Percentiles rank a stretch among this genome's conserved stretches.
Conservation (phyloP, 2,329 filamentous ascomycete genomes). For the Emergomyces africanus region DNA sequence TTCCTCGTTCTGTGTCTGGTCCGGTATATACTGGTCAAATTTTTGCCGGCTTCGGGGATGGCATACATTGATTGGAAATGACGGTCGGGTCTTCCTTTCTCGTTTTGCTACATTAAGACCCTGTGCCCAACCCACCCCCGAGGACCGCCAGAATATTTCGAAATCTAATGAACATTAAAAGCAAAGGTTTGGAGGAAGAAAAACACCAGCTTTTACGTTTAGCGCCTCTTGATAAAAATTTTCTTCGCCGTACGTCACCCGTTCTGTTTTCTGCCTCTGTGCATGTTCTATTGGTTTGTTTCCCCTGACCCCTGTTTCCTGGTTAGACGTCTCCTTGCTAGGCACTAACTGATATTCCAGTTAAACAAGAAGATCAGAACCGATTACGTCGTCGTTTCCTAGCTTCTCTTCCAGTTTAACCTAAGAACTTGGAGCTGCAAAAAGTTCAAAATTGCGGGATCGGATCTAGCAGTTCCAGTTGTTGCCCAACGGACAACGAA, state of each 20-base stretch:
- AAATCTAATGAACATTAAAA: too few species aligned
- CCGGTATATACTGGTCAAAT: background rate
- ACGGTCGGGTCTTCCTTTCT: background rate
- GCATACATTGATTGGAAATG: background rate
- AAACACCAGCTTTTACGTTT: background rate
- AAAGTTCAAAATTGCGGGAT: background rate
- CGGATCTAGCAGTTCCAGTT: background rate
- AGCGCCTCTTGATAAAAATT: background rate
- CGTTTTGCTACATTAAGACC: background rate
- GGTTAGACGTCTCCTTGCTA: too few species aligned
- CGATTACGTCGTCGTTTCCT: background rate
- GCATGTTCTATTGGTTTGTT: background rate
- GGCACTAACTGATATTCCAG: background rate
- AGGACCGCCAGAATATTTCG: background rate
- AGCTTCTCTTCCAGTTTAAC: background rate
- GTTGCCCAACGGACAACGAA: background rate
- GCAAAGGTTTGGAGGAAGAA: too few species aligned
- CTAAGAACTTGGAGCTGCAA: background rate
- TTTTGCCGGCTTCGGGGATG: background rate
- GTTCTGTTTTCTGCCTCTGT: background rate
- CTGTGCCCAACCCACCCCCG: background rate
- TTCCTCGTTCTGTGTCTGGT: background rate
- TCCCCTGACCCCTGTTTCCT: background rate
- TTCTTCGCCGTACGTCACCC: background rate
- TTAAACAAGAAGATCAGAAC: background rate